Conservation (phyloP, 2,329 filamentous ascomycete genomes). For the Alternaria sp. region DNA sequence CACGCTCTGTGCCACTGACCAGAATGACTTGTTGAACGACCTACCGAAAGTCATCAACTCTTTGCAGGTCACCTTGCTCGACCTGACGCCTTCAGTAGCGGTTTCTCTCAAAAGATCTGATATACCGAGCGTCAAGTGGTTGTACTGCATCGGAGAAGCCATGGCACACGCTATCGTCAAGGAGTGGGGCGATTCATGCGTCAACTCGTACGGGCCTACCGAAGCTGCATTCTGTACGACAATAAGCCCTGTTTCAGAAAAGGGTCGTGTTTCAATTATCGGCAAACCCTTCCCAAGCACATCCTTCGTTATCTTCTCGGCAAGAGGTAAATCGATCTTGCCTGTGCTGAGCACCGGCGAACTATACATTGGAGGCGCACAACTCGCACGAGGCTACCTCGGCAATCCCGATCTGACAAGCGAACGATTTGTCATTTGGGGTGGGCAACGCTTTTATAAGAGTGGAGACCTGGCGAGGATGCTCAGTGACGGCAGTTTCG, state of each 20-base stretch:
- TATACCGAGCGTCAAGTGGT: conserved; percentile 48
- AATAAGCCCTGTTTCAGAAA: conserved; percentile 42
- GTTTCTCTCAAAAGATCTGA: conserved; percentile 38
- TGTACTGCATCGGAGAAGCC: conserved; percentile 55
- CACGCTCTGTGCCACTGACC: conserved; percentile 50
- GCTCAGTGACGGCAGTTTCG: conserved; percentile 47
- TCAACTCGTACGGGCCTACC: conserved; percentile 54
- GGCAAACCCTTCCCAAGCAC: conserved; percentile 52
- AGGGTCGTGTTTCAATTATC: conserved; percentile 47
- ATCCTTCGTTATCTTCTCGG: conserved; percentile 47
- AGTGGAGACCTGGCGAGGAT: conserved; percentile 49
- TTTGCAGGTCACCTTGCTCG: conserved; percentile 47
- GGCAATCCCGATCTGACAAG: conserved; percentile 41
- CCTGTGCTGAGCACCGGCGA: conserved; percentile 53
- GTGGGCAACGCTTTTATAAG: conserved; percentile 45
- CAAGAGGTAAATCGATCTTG: conserved; percentile 36
- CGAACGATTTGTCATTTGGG: conserved; percentile 37
- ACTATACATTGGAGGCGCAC: conserved; percentile 54
- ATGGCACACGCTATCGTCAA: conserved; percentile 49
- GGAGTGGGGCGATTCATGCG: conserved; percentile 49
- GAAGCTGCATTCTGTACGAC: conserved; percentile 56
- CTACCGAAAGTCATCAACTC: conserved; percentile 43
- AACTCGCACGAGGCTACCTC: conserved; percentile 55
- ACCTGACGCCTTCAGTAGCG: conserved; percentile 54
- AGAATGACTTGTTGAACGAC: conserved; percentile 48